These are phyloP conservation scores for Pseudogymnoascus sp. DNA, from an alignment of 2,329 filamentous ascomycete species.

Conservation along the genomic window DNA sequence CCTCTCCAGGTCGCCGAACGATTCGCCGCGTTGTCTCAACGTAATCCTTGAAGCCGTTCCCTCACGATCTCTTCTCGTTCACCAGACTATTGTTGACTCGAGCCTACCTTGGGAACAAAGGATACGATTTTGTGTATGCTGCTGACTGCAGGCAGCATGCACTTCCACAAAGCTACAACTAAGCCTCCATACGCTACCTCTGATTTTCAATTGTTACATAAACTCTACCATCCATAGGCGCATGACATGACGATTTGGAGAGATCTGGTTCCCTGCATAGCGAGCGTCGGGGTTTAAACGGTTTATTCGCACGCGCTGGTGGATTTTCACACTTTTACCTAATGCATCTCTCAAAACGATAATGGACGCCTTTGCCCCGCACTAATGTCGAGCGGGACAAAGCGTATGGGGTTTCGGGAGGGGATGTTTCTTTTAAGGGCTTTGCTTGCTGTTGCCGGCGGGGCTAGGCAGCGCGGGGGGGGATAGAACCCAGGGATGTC, in stretches of 20 bases:
- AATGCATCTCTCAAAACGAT: slow-evolving; percentile 5
- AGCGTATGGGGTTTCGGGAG: slow-evolving; percentile 5
- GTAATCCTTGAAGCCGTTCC: background rate
- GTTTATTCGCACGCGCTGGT: background rate
- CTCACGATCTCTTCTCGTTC: background rate
- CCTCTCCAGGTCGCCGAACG: background rate
- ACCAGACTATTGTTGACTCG: slow-evolving; percentile 2
- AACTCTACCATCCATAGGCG: slow-evolving; percentile 4
- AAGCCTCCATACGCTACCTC: too few relatives aligned
- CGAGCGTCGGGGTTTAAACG: slow-evolving; percentile 5
- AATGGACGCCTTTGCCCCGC: slow-evolving; percentile 6
- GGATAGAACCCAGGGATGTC: slow-evolving; percentile 8
- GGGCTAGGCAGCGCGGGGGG: background rate
- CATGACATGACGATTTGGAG: slow-evolving; percentile 6
- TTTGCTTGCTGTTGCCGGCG: slow-evolving; percentile 4
- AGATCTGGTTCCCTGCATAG: slow-evolving; percentile 7
- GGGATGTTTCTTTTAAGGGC: background rate
- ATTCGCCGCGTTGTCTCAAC: slow-evolving; percentile 1
- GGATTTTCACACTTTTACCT: background rate
- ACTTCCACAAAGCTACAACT: background rate
- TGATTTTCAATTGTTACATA: slow-evolving; percentile 9
- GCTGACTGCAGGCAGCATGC: background rate
- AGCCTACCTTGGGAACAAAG: background rate
- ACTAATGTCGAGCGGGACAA: slow-evolving; percentile 2
- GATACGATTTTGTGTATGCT: background rate